phyloP scores from a whole-genome alignment of 1,284 basidiomycete species.

The Hymenochaete sp. region DNA sequence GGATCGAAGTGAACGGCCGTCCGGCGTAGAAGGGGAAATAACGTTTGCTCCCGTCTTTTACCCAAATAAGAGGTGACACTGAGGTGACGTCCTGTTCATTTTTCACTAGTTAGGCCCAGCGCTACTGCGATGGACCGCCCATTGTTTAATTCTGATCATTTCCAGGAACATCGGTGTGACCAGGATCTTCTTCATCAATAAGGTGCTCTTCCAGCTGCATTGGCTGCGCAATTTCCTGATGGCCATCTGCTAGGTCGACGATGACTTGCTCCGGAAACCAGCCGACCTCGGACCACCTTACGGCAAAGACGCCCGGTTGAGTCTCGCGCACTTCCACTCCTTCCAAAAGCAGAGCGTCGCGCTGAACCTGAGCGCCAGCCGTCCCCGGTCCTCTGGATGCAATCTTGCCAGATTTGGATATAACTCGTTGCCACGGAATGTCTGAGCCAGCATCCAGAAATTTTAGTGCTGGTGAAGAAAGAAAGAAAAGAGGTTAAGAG shows the following conservation, averaged over 20 bases:
- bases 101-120: too few relatives aligned
- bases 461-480: constrained; percentile 48
- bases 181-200: background rate
- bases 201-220: background rate
- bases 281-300: constrained; percentile 42
- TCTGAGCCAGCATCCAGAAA: constrained; percentile 53
- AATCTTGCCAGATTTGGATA: constrained; percentile 59
- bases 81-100: too few relatives aligned
- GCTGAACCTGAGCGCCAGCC: constrained; percentile 55
- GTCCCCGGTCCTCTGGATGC: constrained; percentile 76
- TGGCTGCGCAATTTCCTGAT: too few relatives aligned
- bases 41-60: too few relatives aligned
- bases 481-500: background rate
- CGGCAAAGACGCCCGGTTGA: constrained; percentile 27
- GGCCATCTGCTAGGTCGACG: constrained; percentile 12
- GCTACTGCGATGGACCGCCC: too few relatives aligned
- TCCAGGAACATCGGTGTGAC: constrained; percentile 18
- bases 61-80: too few relatives aligned
- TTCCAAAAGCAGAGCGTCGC: constrained; percentile 58
- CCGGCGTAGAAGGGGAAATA: too few relatives aligned
- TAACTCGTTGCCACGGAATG: constrained; percentile 70
- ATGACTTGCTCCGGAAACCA: constrained; percentile 48
- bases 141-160: too few relatives aligned
- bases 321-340: constrained; percentile 54
- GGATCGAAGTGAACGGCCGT: too few relatives aligned